Evolutionary conservation across 2,329 filamentous ascomycete genomes (phyloP), one percentile per base, ranked within the genome.

Genomic region (Pestalotiopsis sp.): DNA sequence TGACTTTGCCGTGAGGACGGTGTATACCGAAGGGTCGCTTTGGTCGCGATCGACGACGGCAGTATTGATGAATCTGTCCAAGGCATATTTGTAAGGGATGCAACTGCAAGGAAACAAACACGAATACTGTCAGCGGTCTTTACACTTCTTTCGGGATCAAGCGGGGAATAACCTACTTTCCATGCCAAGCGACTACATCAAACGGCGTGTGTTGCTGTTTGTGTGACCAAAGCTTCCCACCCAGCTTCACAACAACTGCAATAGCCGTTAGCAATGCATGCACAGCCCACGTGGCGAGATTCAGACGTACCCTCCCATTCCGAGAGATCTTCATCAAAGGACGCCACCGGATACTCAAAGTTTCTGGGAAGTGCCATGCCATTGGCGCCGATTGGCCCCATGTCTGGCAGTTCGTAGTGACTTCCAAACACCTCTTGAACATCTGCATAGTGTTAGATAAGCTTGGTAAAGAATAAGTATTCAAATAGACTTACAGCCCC

Each of bases 171-270:
- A 87, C 87, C 75, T 90, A 90, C 62, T 86, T 86, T 38, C 89
- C 89, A 72, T 91, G 88, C 89, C 89, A 91, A 3, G 88, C 89
- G 0, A 90, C 89, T 2, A 91, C 88, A 70, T 92, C 88, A 70
- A 91, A 91, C 0, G 89, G 88, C 2, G 86, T 90, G 75, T 91
- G 88, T 39, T 82, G 82, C 74, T 91, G 89, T 57, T 83, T 85
- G 62, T 87, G 88, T 17, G 81, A 80, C 75, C 88, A 90, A 58
- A 90, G 83, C 67, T 85, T 86, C 3, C 88, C 88, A 2, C 84
- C 84, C 67, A 90, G 85, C 73, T 91, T 91, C 73, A 86, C 85
- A 2, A 90, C 80, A 14, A 91, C 81, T 70, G 69, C 20, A 23
- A 20, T 17, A 17, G 17, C 23, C 38, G 25, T 49, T 67, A 56